Evolutionary conservation across 305 asterid species (phyloP).

Genomic region (Nicotiana rustica): DNA sequence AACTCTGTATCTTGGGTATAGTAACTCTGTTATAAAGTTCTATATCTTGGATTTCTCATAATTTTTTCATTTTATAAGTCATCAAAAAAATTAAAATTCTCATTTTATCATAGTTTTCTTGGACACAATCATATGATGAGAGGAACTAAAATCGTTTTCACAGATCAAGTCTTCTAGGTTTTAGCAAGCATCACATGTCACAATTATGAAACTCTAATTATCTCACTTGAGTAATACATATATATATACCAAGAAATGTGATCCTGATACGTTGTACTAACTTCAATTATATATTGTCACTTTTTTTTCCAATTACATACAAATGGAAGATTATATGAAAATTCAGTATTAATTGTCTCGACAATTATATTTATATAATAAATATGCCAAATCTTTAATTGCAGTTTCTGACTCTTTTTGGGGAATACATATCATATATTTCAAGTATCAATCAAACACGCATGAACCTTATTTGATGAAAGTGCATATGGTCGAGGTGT

Average conservation of each 20-base stretch:
- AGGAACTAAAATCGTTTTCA: not conserved
- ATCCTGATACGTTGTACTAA: not conserved
- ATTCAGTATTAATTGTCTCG: not conserved
- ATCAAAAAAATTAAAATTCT: too few species aligned
- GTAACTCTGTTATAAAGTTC: too few species aligned
- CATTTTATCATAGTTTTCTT: not conserved
- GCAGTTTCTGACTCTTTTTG: not conserved
- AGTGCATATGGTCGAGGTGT: constrained; percentile 32
- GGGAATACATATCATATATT: not conserved
- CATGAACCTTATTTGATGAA: constrained; percentile 9
- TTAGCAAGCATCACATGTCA: constrained; percentile 8
- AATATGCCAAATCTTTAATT: not conserved
- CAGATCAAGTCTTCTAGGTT: not conserved
- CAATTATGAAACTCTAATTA: not conserved
- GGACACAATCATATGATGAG: not conserved
- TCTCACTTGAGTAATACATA: not conserved
- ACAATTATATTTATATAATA: not conserved
- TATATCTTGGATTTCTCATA: too few species aligned
- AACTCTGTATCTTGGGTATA: too few species aligned
- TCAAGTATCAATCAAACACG: not conserved
- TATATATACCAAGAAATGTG: not conserved
- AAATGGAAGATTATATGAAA: not conserved
- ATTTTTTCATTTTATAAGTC: too few species aligned
- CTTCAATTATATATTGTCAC: not conserved
- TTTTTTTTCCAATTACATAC: not conserved